phyloP scores from a whole-genome alignment of 805 yeast genomes.

The Sugiyamaella floridensis region DNA sequence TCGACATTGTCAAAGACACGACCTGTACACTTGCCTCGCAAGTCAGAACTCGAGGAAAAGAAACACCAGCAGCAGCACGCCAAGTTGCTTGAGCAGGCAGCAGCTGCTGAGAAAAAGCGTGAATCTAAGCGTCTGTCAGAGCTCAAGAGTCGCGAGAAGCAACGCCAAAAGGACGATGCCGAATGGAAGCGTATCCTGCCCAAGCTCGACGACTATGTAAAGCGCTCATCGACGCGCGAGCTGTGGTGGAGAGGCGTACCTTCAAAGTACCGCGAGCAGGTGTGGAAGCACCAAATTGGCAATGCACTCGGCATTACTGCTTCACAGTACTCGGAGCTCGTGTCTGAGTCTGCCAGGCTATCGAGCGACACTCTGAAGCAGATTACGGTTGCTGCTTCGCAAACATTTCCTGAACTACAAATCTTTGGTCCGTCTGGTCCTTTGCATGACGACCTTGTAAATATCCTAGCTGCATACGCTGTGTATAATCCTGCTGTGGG shows the following conservation, averaged over 20 bases:
- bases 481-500: conserved; percentile 21
- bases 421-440: conserved; percentile 18
- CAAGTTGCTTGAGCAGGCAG: conserved; percentile 31
- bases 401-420: conserved; percentile 5
- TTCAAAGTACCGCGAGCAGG: conserved; percentile 34
- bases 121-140: conserved; percentile 11
- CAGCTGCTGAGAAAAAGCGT: conserved; percentile 34
- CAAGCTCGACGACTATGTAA: conserved; percentile 31
- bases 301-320: conserved; percentile 25
- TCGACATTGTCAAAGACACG: conserved; percentile 42
- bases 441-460: conserved; percentile 30
- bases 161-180: conserved; percentile 22
- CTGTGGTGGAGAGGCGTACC: conserved; percentile 60
- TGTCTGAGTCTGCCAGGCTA: conserved; percentile 5
- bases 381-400: conserved; percentile 18
- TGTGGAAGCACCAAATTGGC: conserved; percentile 48
- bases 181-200: conserved; percentile 41
- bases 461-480: conserved; percentile 31
- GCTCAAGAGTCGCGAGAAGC: conserved; percentile 19
- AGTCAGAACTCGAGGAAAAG: conserved; percentile 43
- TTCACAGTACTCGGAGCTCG: conserved; percentile 9
- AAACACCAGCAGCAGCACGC: conserved; percentile 52
- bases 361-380: not conserved
- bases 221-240: conserved; percentile 40
- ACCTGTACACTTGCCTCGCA: conserved; percentile 63